A percentile compares a stretch with the other conserved stretches of the same genome.
Evolutionary conservation across 140 eudicot genomes (phyloP).

Genomic region (Anethum foeniculum): DNA sequence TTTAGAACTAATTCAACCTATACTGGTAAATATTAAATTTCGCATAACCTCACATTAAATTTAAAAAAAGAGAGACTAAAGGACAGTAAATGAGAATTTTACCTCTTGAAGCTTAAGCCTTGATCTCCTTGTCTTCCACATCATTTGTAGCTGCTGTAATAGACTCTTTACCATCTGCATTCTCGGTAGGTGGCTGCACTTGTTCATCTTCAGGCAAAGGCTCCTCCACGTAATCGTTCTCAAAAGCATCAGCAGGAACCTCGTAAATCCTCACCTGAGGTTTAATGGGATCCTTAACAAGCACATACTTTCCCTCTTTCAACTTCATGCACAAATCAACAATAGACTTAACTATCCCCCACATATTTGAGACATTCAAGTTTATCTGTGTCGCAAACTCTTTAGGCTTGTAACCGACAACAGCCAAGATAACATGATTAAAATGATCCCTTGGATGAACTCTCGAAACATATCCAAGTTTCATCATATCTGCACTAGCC

Average conservation of each 20-base stretch:
- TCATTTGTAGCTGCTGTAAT: constrained; percentile 31
- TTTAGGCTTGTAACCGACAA: constrained; percentile 78
- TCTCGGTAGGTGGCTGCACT: constrained; percentile 76
- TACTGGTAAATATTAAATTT: not conserved
- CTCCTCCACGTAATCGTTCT: constrained; percentile 74
- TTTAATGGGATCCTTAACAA: constrained; percentile 77
- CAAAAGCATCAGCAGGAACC: constrained; percentile 92
- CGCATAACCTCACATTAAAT: not conserved
- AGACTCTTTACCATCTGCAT: constrained; percentile 39
- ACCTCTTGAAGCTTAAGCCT: constrained; percentile 30
- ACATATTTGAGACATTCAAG: constrained; percentile 74
- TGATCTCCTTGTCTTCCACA: constrained; percentile 45
- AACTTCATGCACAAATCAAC: constrained; percentile 91
- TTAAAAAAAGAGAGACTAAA: not conserved
- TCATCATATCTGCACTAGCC: constrained; percentile 93
- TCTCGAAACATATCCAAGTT: constrained; percentile 78
- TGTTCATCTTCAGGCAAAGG: constrained; percentile 80
- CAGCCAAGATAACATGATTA: constrained; percentile 79
- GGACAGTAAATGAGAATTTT: not conserved
- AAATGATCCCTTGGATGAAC: constrained; percentile 92
- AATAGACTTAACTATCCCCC: constrained; percentile 88
- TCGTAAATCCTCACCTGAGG: constrained; percentile 89
- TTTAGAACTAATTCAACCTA: not conserved
- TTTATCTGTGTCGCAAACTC: constrained; percentile 83
- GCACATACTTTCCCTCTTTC: constrained; percentile 82